These are phyloP conservation scores for Hypoxylon sp. DNA, from an alignment of 2,329 filamentous ascomycete genomes.

Conservation along the genomic window DNA sequence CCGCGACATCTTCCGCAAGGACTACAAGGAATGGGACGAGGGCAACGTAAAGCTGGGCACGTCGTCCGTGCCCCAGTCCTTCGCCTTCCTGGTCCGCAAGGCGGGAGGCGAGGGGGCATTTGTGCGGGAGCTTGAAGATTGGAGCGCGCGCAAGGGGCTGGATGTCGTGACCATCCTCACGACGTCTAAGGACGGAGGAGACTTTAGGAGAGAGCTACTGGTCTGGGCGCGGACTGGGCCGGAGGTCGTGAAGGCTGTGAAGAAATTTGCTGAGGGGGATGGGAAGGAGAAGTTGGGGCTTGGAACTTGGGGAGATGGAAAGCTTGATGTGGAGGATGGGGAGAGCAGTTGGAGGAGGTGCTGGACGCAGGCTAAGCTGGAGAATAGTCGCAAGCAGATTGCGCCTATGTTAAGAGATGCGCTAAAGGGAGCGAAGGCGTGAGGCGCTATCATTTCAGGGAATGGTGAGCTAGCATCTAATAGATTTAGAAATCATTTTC, in stretches of 20 bases:
- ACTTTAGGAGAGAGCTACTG: slow-evolving; percentile 76
- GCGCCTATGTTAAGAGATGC: slow-evolving; percentile 75
- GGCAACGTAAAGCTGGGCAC: slow-evolving; percentile 70
- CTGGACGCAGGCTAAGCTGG: slow-evolving; percentile 76
- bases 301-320: slow-evolving; percentile 66
- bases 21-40: slow-evolving; percentile 86
- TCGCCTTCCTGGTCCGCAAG: slow-evolving; percentile 71
- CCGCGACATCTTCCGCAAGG: slow-evolving; percentile 80
- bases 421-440: slow-evolving; percentile 55
- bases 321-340: slow-evolving; percentile 59
- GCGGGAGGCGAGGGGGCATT: slow-evolving; percentile 64
- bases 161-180: slow-evolving; percentile 79
- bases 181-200: slow-evolving; percentile 66
- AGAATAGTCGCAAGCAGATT: slow-evolving; percentile 77
- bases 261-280: slow-evolving; percentile 66
- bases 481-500: slow-evolving; percentile 13
- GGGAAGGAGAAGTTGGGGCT: slow-evolving; percentile 67
- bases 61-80: slow-evolving; percentile 73
- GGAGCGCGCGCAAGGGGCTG: slow-evolving; percentile 70
- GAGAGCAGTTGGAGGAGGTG: slow-evolving; percentile 66
- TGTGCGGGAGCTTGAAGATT: slow-evolving; percentile 64
- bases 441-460: not conserved
- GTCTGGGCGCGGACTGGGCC: slow-evolving; percentile 71
- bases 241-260: slow-evolving; percentile 64
- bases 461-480: slow-evolving; percentile 1